A percentile compares a stretch with the other conserved stretches of the same genome.
Conservation (phyloP, 305 asterid species). For the Solanum chacoense region DNA sequence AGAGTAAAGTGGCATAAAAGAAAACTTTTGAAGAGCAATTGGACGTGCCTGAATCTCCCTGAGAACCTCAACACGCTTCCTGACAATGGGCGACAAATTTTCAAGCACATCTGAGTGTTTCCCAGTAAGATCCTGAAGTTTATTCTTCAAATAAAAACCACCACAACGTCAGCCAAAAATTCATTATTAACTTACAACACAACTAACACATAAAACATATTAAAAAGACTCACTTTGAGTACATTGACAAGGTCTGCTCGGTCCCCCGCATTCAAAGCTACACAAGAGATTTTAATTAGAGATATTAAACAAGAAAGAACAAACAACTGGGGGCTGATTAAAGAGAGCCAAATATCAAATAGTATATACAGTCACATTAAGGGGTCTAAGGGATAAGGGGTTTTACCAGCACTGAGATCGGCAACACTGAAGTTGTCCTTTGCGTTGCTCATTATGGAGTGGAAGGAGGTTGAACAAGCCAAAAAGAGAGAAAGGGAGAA, state of each 20-base stretch:
- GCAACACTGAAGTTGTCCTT: slow-evolving; percentile 20
- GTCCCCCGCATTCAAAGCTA: slow-evolving; percentile 28
- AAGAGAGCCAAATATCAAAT: not conserved
- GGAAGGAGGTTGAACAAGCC: not conserved
- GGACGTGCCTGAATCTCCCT: slow-evolving; percentile 51
- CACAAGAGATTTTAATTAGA: not conserved
- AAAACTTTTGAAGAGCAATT: not conserved
- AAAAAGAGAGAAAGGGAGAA: not conserved
- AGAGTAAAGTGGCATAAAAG: not conserved
- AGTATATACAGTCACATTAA: not conserved
- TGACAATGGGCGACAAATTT: slow-evolving; percentile 40
- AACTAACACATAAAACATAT: not conserved
- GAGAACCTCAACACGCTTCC: slow-evolving; percentile 56
- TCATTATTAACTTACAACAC: not conserved
- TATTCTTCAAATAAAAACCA: slow-evolving; percentile 27
- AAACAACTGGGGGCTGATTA: not conserved
- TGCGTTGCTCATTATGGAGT: slow-evolving; percentile 13
- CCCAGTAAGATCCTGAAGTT: slow-evolving; percentile 65
- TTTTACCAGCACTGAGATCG: slow-evolving; percentile 22
- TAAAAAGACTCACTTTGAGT: slow-evolving; percentile 20
- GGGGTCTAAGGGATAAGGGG: not conserved
- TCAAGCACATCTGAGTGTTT: slow-evolving; percentile 66
- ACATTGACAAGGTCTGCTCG: slow-evolving; percentile 33
- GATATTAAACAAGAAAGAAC: not conserved
- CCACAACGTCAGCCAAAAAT: not conserved